Evolutionary conservation across 352 stramenopile species (phyloP).

Genomic region (Halophytophthora batemanensis): DNA sequence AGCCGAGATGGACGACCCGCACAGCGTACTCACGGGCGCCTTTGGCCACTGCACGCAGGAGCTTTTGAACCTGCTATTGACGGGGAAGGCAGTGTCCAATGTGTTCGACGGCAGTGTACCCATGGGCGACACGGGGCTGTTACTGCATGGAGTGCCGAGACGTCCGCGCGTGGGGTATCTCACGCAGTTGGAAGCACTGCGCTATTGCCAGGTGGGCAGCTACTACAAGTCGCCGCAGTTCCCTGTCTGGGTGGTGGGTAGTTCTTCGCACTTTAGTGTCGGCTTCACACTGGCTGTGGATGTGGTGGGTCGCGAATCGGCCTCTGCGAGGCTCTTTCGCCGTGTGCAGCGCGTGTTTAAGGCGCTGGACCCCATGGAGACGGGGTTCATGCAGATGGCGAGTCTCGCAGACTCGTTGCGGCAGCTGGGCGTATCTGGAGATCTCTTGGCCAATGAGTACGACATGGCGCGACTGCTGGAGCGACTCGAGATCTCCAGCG

Average conservation of each 20-base stretch:
- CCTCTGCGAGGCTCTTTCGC: constrained; percentile 78
- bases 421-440: constrained; percentile 54
- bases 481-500: constrained; percentile 56
- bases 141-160: constrained; percentile 54
- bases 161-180: constrained; percentile 80
- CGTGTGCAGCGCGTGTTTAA: constrained; percentile 89
- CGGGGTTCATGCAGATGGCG: constrained; percentile 78
- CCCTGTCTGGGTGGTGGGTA: constrained; percentile 90
- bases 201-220: constrained; percentile 89
- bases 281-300: constrained; percentile 74
- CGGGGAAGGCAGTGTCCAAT: constrained; percentile 72
- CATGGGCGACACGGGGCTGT: constrained; percentile 74
- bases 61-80: constrained; percentile 84
- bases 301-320: constrained; percentile 55
- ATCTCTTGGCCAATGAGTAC: constrained; percentile 57
- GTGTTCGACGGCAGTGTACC: constrained; percentile 80
- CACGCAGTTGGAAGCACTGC: constrained; percentile 85
- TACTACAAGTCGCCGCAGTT: constrained; percentile 89
- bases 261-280: constrained; percentile 89
- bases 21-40: constrained; percentile 51
- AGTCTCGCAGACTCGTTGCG: constrained; percentile 59
- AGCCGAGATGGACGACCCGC: constrained; percentile 74
- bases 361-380: constrained; percentile 82
- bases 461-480: constrained; percentile 58
- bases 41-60: constrained; percentile 86